Evolutionary conservation across 257 asterid genomes (phyloP), one percentile per base, ranked within the genome.

Genomic region (Marsdenia floribunda): DNA sequence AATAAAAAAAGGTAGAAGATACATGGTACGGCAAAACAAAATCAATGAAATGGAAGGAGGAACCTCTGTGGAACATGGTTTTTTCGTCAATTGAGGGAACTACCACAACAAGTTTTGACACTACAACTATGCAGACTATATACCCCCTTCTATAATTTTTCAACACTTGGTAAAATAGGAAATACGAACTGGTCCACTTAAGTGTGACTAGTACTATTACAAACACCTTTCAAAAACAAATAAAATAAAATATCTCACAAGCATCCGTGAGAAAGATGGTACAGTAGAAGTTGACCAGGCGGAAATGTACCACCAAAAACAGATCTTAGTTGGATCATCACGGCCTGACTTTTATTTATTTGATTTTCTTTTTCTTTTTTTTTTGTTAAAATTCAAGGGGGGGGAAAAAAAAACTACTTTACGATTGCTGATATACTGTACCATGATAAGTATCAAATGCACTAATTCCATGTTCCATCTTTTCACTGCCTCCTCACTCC

Each of bases 261-360:
- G 40, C 38, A 60, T 10, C 66, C 66, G 13, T 59, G 16, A 59
- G 2, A 44, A 44, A 44, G 33, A n/a, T 57, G 63, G 35, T 60
- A 15, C 67, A 61, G 68, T 26, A 60, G 67, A 26, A 33, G 68
- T 61, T 61, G 68, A 61, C 68, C 44, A 6, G 42, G 68, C 35
- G 68, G 44, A 61, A 13, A 61, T 35, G 68, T 14, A 61, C 68
- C 22, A 29, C n/a, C 68, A 61, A 29, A 29, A 26, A 14, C 68
- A 29, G 11, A 33, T 29, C 35, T 15, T 19, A 61, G 44, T 29
- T 61, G 42, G 42, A 61, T 61, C 42, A 61, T 29, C 40, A 26
- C 12, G 67, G 21, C 67, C 40, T 0, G 68, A 61, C 16, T 29
- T 29, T 29, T 29, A 29, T 29, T 29, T 29, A 29, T 29, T 29